Evolutionary conservation across 2,329 filamentous ascomycete species (phyloP).

Genomic region (Zymoseptoria brevis): DNA sequence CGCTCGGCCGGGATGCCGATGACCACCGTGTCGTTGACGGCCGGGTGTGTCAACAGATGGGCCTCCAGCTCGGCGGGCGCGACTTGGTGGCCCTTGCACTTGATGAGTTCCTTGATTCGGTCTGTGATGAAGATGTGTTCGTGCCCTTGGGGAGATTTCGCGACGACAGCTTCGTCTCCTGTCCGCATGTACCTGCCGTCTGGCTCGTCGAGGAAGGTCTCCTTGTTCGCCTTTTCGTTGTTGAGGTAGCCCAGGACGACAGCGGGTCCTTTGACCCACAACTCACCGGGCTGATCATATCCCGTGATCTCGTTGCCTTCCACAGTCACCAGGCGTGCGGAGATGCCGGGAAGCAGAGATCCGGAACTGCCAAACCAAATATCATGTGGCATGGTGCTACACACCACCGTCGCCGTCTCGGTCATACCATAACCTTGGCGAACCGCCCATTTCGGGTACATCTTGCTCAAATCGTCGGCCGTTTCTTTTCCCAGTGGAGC

Average conservation of each 20-base stretch:
- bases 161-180: slow-evolving; percentile 72
- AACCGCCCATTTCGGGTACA: slow-evolving; percentile 58
- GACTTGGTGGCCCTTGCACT: slow-evolving; percentile 64
- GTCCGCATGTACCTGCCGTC: slow-evolving; percentile 63
- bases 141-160: slow-evolving; percentile 54
- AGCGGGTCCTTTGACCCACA: slow-evolving; percentile 68
- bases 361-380: slow-evolving; percentile 66
- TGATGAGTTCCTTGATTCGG: slow-evolving; percentile 58
- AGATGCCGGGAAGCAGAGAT: slow-evolving; percentile 56
- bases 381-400: slow-evolving; percentile 53
- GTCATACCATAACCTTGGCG: slow-evolving; percentile 63
- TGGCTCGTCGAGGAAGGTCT: slow-evolving; percentile 57
- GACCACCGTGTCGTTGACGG: slow-evolving; percentile 71
- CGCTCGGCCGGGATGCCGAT: slow-evolving; percentile 61
- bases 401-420: slow-evolving; percentile 66
- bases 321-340: slow-evolving; percentile 57
- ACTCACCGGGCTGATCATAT: slow-evolving; percentile 69
- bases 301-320: slow-evolving; percentile 64
- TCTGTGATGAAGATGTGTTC: slow-evolving; percentile 84
- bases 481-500: slow-evolving; percentile 71
- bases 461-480: slow-evolving; percentile 52
- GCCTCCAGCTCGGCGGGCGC: slow-evolving; percentile 77
- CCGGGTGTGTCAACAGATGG: slow-evolving; percentile 64
- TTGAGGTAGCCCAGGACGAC: slow-evolving; percentile 78
- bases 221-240: slow-evolving; percentile 69